Base-by-base conservation (phyloP, 2,329 filamentous ascomycete species). In the Aureobasidium lini region DNA sequence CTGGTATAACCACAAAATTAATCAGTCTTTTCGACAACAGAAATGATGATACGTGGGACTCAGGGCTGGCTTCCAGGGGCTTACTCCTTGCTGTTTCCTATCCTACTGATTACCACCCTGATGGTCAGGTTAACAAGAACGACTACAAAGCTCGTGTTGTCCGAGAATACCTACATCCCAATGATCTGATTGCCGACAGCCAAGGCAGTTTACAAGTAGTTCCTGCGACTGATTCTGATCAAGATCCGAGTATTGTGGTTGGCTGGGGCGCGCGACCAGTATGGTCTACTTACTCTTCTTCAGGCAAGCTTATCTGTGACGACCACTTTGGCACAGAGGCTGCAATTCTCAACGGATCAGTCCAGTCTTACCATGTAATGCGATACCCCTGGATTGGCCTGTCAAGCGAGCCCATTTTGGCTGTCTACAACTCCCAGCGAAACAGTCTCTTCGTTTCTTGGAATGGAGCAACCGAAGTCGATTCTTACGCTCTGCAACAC, bases 181-280 rank as follows among this genome's bases (percentile, higher is more conserved):
- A 64, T 6, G 48, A 61, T 1, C 59, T 69, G 34, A 59, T 60
- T n/a, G 65, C 66, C n/a, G 61, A 61, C 8, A 65, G 65, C 4
- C 66, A 68, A 62, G 67, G 67, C 5, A 64, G 62, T 4, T 42
- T 67, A 34, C 66, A 67, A 37, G 29, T 65, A 16, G 39, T 68
- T 13, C 59, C 62, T 6, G 44, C 61, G 7, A 18, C 29, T 4
- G 36, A 47, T 13, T 29, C 13, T 4, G 23, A 52, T 4, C n/a
- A 58, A n/a, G 60, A 65, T 32, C 61, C 64, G 18, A 61, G 37
- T 18, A 57, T 68, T 16, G 39, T 67, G 13, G 75, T 85, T 29
- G 80, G 81, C 60, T 85, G 81, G 81, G 82, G 81, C 10, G 76
- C 77, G n/a, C 73, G 72, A 11, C 76, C 79, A 1, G 75, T 77